Evolutionary conservation across 2,329 filamentous ascomycete species (phyloP), one percentile per base, ranked within the genome.

Genomic region (Fusarium incarnatum): DNA sequence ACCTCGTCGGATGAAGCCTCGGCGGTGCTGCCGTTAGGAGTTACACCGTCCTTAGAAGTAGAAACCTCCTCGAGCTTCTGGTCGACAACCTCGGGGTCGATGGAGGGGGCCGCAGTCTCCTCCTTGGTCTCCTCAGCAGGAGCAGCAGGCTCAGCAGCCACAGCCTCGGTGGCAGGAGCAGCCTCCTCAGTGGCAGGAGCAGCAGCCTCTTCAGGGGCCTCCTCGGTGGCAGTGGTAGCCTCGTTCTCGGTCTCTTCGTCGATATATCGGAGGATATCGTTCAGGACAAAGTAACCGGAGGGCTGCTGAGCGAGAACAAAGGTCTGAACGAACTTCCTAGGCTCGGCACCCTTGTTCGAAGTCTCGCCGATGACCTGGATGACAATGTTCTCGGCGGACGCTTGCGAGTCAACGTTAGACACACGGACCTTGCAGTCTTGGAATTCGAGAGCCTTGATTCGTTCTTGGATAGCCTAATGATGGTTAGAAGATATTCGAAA

Each of bases 331-430:
- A 99, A 99, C 81, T 98, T 98, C 85, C 93, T 94, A 77, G 95
- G 93, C 63, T 96, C 93, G 70, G 91, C 91, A 50, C 89, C 90
- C 82, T 97, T 97, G 88, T 97, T 98, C 76, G 94, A 97, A 77
- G 96, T 97, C 83, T 98, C 95, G 72, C 96, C 96, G 78, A 99
- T 98, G 76, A 98, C 96, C 81, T 97, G 94, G 77, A 99, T 97
- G 75, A 99, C 91, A 74, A 99, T 98, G 83, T 94, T 97, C 67
- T 94, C 90, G 80, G 91, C 92, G 12, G 95, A 98, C 68, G 92
- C 91, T 83, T 99, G 95, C 20, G 94, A 95, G 82, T 99, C 96
- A 77, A 99, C 96, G 78, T 99, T 99, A 81, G 95, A 92, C 75
- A 99, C 93, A 79, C 96, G 94, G 77, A 99, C 95, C 85, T 99